A percentile compares a stretch with the other conserved stretches of the same genome.
Evolutionary conservation across 306 rosid species (phyloP).

Genomic region (Rosa persica): DNA sequence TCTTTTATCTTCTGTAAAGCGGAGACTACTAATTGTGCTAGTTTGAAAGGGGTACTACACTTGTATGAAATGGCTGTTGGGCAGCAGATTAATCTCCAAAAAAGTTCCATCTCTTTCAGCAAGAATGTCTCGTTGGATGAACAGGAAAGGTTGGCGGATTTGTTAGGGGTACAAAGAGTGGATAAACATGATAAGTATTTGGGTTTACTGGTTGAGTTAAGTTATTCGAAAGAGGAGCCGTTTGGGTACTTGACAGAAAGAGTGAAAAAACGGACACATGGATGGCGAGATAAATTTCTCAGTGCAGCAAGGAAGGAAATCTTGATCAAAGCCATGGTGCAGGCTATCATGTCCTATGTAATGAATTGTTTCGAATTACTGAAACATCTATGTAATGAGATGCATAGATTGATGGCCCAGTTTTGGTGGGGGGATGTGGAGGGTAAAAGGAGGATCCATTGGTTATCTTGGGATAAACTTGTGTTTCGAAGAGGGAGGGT

Average conservation of each 20-base stretch:
- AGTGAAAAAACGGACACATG: not conserved
- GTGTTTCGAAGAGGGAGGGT: not conserved
- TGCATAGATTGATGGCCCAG: not conserved
- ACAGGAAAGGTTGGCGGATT: too few species aligned
- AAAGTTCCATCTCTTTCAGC: not conserved
- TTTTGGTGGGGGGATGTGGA: not conserved
- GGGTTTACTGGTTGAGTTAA: not conserved
- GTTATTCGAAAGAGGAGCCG: not conserved
- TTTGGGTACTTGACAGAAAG: not conserved
- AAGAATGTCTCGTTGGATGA: not conserved
- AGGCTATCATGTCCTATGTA: not conserved
- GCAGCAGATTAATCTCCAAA: not conserved
- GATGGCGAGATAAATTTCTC: not conserved
- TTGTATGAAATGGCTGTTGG: not conserved
- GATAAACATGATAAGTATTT: not conserved
- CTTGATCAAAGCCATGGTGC: rapidly evolving
- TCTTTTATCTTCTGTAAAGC: not conserved
- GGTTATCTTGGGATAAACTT: not conserved
- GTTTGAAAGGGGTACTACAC: too few species aligned
- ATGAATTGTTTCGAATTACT: not conserved
- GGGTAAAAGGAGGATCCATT: not conserved
- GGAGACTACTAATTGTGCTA: not conserved
- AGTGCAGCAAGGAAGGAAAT: not conserved
- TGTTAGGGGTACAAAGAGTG: not conserved
- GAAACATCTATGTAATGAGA: not conserved